These are phyloP conservation scores for Termitomyces sp. DNA, from an alignment of 768 basidiomycete genomes.

Conservation along the genomic window DNA sequence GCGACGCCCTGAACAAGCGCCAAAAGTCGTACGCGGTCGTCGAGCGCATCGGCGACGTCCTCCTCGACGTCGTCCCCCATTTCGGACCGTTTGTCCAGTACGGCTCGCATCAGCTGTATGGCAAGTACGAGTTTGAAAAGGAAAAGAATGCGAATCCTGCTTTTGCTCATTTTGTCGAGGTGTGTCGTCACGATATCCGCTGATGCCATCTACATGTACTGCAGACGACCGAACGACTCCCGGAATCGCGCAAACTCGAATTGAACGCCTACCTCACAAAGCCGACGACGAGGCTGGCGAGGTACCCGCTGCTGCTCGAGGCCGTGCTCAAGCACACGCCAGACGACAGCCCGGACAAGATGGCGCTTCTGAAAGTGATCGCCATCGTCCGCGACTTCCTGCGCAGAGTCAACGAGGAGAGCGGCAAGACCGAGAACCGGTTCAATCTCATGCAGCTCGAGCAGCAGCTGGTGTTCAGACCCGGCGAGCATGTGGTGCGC, in stretches of 20 bases:
- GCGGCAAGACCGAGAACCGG: slow-evolving; percentile 92
- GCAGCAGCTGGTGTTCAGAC: slow-evolving; percentile 84
- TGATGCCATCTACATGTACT: not conserved
- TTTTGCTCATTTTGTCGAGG: slow-evolving; percentile 95
- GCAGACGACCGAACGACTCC: slow-evolving; percentile 84
- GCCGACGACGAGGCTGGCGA: slow-evolving; percentile 94
- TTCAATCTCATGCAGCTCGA: slow-evolving; percentile 95
- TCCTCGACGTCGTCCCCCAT: slow-evolving; percentile 79
- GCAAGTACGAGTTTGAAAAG: slow-evolving; percentile 99
- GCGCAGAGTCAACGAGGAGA: slow-evolving; percentile 85
- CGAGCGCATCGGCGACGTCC: slow-evolving; percentile 85
- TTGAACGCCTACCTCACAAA: slow-evolving; percentile 97
- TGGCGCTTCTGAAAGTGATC: slow-evolving; percentile 70
- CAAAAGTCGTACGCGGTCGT: slow-evolving; percentile 96
- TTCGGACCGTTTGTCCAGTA: slow-evolving; percentile 94
- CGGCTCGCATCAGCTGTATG: slow-evolving; percentile 94
- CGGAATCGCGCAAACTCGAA: slow-evolving; percentile 94
- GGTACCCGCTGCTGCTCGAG: slow-evolving; percentile 90
- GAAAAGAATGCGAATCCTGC: slow-evolving; percentile 91
- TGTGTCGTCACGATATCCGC: slow-evolving; percentile 27
- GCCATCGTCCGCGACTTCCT: slow-evolving; percentile 77
- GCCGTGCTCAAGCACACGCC: slow-evolving; percentile 91
- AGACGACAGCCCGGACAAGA: slow-evolving; percentile 85
- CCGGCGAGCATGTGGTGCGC: slow-evolving; percentile 85
- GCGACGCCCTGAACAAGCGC: slow-evolving; percentile 90